Evolutionary conservation across 148 eudicot species (phyloP), one percentile per base, ranked within the genome.

Genomic region (Chenopodium berlandieri): DNA sequence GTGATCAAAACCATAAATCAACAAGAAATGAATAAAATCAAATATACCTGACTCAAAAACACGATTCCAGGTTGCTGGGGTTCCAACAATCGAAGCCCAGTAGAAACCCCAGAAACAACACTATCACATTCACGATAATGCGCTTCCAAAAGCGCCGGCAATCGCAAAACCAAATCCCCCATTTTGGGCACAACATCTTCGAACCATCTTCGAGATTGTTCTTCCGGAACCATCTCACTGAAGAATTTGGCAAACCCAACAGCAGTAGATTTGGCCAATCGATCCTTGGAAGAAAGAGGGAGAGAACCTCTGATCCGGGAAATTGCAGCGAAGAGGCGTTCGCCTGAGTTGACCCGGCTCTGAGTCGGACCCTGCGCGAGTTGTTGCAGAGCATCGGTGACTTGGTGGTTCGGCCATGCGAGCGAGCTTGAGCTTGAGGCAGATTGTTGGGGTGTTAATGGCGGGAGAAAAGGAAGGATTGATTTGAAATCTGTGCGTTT

Each of bases 21-120:
- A 50, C 54, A 48, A 48, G 52, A 9, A 48, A 48, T 48, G 2
- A 9, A 9, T 4, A 7, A 73, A 44, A 73, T 5, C 7, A 40
- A 8, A 10, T 19, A 44, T 44, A 73, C 58, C 75, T 27, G 30
- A 27, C 30, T 27, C 30, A 27, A 27, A 27, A 27, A 74, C 13
- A 74, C 76, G 20, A 74, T 10, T 10, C 76, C 76, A 27, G 40
- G 34, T 74, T 74, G 76, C 50, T 74, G 76, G 4, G 58, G 37
- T n/a, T 74, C 34, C 31, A 74, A 17, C 27, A 74, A 3, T 19
- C 76, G 20, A 2, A 74, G 25, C 3, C 76, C 76, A 23, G 76
- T 50, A 3, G 37, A 23, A 48, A 74, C 62, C 62, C 60, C 76
- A 48, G 9, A 2, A 23, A 47, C 9, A 4, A 74, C 0, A 23